A percentile compares a stretch with the other conserved stretches of the same genome.
These are phyloP conservation scores for Picea glauca DNA, from an alignment of 75 land plant genomes.

Conservation along the genomic window DNA sequence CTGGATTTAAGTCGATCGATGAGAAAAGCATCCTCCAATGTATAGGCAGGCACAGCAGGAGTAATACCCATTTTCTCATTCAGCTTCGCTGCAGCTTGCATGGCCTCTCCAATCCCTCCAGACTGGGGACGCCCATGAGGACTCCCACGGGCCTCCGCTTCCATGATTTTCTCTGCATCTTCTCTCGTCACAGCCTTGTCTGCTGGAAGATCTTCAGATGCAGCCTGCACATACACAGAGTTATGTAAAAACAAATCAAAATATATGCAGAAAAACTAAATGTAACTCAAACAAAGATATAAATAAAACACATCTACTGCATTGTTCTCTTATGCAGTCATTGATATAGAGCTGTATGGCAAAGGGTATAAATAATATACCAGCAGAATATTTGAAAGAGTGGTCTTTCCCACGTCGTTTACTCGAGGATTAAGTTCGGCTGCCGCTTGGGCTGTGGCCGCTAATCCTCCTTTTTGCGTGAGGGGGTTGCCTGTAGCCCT, in stretches of 20 bases:
- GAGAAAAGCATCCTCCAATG: neutral
- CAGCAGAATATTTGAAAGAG: neutral
- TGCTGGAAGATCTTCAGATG: constrained; percentile 32
- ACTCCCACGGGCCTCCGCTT: constrained; percentile 51
- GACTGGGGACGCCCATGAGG: constrained; percentile 26
- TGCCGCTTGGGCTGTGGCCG: constrained; percentile 65
- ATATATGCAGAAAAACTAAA: too few species aligned
- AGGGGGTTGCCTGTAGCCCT: constrained; percentile 52
- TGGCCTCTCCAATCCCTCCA: constrained; percentile 57
- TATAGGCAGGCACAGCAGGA: neutral
- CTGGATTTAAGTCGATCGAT: too few species aligned
- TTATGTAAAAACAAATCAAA: too few species aligned
- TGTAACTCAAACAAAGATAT: constrained; percentile 9
- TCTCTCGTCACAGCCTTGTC: constrained; percentile 65
- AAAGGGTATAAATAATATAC: neutral
- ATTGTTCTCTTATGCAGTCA: neutral
- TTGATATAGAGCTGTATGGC: neutral
- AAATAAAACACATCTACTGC: neutral
- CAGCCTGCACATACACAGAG: constrained; percentile 33
- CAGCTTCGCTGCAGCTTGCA: constrained; percentile 58
- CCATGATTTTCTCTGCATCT: constrained; percentile 60
- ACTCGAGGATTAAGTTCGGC: constrained; percentile 35
- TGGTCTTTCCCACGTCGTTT: neutral
- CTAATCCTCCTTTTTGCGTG: constrained; percentile 43
- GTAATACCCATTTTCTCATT: constrained; percentile 22